Base-by-base conservation (phyloP, 106 monocot species). In the Acorus calamus region DNA sequence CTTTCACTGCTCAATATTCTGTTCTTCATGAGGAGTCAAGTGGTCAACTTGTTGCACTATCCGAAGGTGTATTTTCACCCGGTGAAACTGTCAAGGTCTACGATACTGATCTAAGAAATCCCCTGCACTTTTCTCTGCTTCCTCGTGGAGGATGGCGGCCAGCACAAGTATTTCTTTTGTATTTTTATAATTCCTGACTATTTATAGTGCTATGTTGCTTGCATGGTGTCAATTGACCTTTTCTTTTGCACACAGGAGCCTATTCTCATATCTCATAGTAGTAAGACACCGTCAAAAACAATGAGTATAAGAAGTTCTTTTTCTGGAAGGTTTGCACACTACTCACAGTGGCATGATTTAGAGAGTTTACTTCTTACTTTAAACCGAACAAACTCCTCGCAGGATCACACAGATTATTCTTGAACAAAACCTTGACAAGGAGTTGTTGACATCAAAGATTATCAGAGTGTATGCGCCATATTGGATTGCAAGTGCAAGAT, bases 401-500 rank as follows among this genome's bases (percentile, higher is more conserved):
- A 96, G 96, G 87, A 70, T 85, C 76, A 85, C 80, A 54, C 83
- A 83, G 79, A 58, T 92, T 64, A 73, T 92, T 57, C 64, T 98
- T 52, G 98, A 98, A 13, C 88, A 98, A 54, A 88, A 78, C 50
- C 74, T 66, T 55, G 83, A 81, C 48, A 85, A 86, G 55, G 78
- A 81, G 3, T 55, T 62, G 11, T 70, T 79, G 56, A 62, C 81
- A 46, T 71, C 88, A 63, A 85, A 77, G 55, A 56, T 50, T 55
- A 58, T 92, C 66, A 76, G 83, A 67, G 77, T 88, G 46, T 92
- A 92, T 77, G 98, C 72, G 66, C 88, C 98, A 50, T 98, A 73
- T 77, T 98, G 98, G 98, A 81, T 98, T 71, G 75, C 80, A 63
- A 84, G 78, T 81, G 74, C 79, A 56, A 77, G 85, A 88, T 85